Base-by-base conservation (phyloP, 2,329 filamentous ascomycete species). In the Sclerotinia glacialis region DNA sequence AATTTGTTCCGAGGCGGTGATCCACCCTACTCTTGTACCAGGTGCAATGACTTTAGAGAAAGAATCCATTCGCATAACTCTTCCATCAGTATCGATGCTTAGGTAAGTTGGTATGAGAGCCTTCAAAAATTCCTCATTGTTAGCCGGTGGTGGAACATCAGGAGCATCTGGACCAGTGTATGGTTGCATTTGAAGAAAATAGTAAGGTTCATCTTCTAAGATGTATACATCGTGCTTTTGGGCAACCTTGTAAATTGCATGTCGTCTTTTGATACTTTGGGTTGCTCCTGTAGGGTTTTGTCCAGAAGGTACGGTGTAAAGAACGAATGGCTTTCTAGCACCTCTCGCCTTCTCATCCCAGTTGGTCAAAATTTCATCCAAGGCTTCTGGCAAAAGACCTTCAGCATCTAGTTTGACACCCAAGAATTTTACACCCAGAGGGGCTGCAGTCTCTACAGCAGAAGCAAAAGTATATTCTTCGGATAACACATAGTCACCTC, bases 41-140 rank as follows among this genome's bases (percentile, higher is more conserved):
- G 94, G 93, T 0, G 92, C 85, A 42, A 97, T 83, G 1, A 97
- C 91, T 80, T 97, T 97, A 74, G 91, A 96, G 79, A 97, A 96
- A 0, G 92, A 96, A 77, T 97, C 93, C 78, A 97, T 85, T 46
- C 93, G 90, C 80, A 97, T 83, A 46, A 97, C 93, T 69, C 93
- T 89, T 9, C 93, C 94, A 77, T 97, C 93, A 0, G 86, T 83
- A 76, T 97, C 93, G 73, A 97, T 83, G 78, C 86, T 91, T 42
- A 97, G 82, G 65, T 90, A 86, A 2, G 89, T 90, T 0, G 93
- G 92, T 5, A 92, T 82, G 7, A 96, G 83, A 3, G 85, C 81
- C 14, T 83, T 80, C 67, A 98, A 80, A 77, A 97, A 97, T 14
- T 89, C 88, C 5, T 89, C 85, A 65, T 91, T 85, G 16, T 80